These are phyloP conservation scores for Poteriospumella lacustris DNA, from an alignment of 108 stramenopile genomes.

Conservation along the genomic window DNA sequence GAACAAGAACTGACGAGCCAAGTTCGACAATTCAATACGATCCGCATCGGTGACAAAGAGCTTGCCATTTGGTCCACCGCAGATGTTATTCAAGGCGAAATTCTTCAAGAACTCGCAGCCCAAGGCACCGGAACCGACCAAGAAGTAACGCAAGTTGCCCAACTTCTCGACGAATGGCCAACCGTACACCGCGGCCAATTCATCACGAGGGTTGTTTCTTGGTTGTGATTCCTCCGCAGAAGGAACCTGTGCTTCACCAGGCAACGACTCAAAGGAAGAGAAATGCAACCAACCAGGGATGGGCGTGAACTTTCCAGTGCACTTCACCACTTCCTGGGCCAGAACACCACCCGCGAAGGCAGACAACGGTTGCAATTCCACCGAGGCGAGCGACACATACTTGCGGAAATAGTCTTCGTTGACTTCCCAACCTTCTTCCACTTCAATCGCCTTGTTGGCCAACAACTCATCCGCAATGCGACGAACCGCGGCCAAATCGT, in stretches of 20 bases:
- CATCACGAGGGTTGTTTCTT: slow-evolving; percentile 61
- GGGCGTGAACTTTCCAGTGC: slow-evolving; percentile 74
- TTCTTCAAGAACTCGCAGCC: slow-evolving; percentile 82
- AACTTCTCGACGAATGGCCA: slow-evolving; percentile 57
- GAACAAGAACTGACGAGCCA: slow-evolving; percentile 76
- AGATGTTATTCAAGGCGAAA: slow-evolving; percentile 70
- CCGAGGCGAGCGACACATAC: slow-evolving; percentile 57
- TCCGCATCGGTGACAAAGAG: slow-evolving; percentile 76
- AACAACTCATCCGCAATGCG: neutral
- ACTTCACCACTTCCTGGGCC: slow-evolving; percentile 79
- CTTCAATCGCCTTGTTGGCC: neutral
- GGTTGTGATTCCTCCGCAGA: slow-evolving; percentile 43
- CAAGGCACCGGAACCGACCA: slow-evolving; percentile 77
- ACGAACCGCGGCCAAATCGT: slow-evolving; percentile 10
- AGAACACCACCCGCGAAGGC: slow-evolving; percentile 75
- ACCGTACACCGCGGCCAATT: slow-evolving; percentile 68
- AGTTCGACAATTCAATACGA: slow-evolving; percentile 72
- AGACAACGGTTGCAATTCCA: slow-evolving; percentile 64
- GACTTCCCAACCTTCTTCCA: slow-evolving; percentile 42
- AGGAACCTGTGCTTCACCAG: slow-evolving; percentile 39
- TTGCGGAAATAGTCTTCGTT: slow-evolving; percentile 52
- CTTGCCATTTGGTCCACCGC: slow-evolving; percentile 62
- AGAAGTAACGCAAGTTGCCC: slow-evolving; percentile 63
- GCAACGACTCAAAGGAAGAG: slow-evolving; percentile 56
- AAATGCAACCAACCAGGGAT: slow-evolving; percentile 63